Evolutionary conservation across 768 basidiomycete species (phyloP).

Genomic region (Lanmaoa pseudosensibilis): DNA sequence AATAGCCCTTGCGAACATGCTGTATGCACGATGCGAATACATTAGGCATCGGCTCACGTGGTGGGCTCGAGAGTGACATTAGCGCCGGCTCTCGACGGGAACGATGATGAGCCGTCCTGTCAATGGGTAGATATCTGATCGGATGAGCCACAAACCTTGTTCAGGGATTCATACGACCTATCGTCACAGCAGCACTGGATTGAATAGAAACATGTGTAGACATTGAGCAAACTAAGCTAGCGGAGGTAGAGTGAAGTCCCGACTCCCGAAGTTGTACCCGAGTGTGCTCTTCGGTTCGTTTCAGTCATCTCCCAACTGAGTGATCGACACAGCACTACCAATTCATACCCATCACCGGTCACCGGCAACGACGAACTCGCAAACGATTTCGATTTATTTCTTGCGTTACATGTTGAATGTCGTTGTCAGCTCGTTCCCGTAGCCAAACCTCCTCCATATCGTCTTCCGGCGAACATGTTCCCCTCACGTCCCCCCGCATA

Average conservation of each 20-base stretch:
- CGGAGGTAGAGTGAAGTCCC: too few species aligned
- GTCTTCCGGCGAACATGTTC: slow-evolving; percentile 10
- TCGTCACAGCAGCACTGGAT: background rate
- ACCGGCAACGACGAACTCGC: background rate
- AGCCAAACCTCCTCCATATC: slow-evolving; percentile 15
- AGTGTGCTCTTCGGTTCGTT: background rate
- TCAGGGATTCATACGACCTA: background rate
- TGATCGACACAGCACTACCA: background rate
- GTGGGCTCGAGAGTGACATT: background rate
- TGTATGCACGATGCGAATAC: background rate
- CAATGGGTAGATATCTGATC: background rate
- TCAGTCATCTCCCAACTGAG: too few species aligned
- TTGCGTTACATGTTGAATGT: slow-evolving; percentile 17
- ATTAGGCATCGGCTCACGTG: background rate
- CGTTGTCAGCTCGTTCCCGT: slow-evolving; percentile 20
- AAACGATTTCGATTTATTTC: background rate
- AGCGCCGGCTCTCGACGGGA: background rate
- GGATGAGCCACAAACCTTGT: background rate
- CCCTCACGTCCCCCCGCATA: slow-evolving; percentile 2
- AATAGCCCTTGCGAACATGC: background rate
- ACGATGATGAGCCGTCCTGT: background rate
- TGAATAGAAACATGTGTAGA: background rate
- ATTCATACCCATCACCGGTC: too few species aligned
- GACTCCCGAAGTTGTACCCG: background rate
- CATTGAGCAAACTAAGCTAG: background rate